Evolutionary conservation across 2,329 filamentous ascomycete species (phyloP).

Genomic region (Diaporthe amygdali): DNA sequence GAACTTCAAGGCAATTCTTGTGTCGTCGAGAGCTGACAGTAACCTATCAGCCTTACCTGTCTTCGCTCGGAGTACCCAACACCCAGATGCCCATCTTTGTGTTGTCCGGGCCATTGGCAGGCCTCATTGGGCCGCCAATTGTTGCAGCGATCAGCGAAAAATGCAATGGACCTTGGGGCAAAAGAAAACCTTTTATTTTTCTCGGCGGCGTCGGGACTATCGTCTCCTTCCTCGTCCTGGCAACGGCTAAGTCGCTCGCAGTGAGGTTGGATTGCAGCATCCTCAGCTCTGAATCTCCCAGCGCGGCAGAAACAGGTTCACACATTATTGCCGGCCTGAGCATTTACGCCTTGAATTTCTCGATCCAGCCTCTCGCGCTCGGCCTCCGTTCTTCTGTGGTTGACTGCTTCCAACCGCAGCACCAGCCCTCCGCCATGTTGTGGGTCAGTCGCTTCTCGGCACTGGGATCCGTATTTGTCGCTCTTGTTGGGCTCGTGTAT

Average conservation of each 20-base stretch:
- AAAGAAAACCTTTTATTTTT: background rate
- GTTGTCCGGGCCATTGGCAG: background rate
- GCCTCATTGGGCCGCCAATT: background rate
- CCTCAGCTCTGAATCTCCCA: background rate
- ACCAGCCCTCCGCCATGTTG: background rate
- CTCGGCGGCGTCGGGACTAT: background rate
- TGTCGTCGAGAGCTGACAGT: background rate
- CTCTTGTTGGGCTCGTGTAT: background rate
- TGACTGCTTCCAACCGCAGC: background rate
- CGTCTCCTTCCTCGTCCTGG: background rate
- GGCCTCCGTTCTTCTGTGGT: background rate
- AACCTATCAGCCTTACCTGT: background rate
- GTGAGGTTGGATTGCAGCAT: background rate
- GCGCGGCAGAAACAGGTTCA: background rate
- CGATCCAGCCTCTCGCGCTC: background rate
- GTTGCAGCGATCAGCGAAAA: background rate
- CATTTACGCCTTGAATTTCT: background rate
- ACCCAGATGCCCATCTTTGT: constrained; percentile 6
- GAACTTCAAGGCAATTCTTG: background rate
- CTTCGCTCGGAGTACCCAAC: background rate
- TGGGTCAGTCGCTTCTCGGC: constrained; percentile 5
- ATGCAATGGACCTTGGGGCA: background rate
- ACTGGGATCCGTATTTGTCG: background rate
- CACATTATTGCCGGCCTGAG: background rate
- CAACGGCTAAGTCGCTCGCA: background rate